Percentiles rank a stretch among this genome's conserved stretches.
phyloP scores from a whole-genome alignment of 441 rosid species.

The Adansonia rubrostipa region DNA sequence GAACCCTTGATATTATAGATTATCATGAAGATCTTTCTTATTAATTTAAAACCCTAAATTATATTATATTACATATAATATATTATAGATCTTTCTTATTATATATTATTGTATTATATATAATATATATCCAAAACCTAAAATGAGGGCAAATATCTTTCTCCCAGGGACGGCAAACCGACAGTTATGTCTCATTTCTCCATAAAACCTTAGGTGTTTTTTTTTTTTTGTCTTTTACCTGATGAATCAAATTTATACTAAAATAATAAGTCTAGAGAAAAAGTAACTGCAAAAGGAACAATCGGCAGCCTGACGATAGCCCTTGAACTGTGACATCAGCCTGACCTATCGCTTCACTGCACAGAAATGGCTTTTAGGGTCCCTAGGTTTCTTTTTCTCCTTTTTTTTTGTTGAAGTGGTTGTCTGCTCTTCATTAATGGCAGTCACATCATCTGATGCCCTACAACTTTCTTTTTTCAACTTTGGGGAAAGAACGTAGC shows the following conservation, averaged over 20 bases:
- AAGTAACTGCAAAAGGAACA: slow-evolving; percentile 40
- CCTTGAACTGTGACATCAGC: slow-evolving; percentile 25
- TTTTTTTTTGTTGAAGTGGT: not conserved
- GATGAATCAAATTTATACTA: not conserved
- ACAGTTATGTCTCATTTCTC: not conserved
- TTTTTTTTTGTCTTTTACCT: no score
- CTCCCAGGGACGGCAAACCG: not conserved
- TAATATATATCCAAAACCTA: not conserved
- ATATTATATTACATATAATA: no score
- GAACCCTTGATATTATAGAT: not conserved
- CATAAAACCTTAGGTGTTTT: not conserved
- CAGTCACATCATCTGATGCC: slow-evolving; percentile 28
- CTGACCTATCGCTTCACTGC: slow-evolving; percentile 24
- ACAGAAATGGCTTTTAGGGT: slow-evolving; percentile 27
- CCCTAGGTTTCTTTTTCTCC: not conserved
- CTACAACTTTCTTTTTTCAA: not conserved
- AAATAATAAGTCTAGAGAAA: not conserved
- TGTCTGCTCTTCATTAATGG: slow-evolving; percentile 23
- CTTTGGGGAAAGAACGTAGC: not conserved
- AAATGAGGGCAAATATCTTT: not conserved
- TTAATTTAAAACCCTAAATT: no score
- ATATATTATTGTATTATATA: no score
- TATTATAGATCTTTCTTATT: no score
- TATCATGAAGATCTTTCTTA: not conserved
- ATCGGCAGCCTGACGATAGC: slow-evolving; percentile 30